Evolutionary conservation across 306 rosid species (phyloP).

Genomic region (Rubus parviflorus): DNA sequence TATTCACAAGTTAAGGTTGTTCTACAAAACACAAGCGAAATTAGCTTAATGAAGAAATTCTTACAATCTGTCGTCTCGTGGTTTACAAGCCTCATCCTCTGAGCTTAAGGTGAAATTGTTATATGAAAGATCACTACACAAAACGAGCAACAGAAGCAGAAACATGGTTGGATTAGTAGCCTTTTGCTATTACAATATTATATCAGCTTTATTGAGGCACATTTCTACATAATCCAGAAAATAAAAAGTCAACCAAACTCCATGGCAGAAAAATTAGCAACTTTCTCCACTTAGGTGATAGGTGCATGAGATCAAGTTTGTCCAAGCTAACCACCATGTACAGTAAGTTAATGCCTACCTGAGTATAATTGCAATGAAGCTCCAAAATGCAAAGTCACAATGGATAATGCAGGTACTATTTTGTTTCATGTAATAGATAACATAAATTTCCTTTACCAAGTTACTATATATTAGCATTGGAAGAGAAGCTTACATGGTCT

Average conservation of each 20-base stretch:
- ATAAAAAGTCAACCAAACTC: not conserved
- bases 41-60: slow-evolving; percentile 17
- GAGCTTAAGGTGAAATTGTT: slow-evolving; percentile 40
- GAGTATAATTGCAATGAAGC: not conserved
- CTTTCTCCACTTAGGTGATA: not conserved
- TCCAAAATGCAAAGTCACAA: not conserved
- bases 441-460: not conserved
- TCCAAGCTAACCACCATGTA: not conserved
- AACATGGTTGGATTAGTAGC: not conserved
- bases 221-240: not conserved
- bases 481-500: slow-evolving; percentile 43
- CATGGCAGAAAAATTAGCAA: not conserved
- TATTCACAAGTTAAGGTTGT: not conserved
- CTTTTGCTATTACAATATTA: too few relatives aligned
- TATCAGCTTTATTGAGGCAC: too few relatives aligned
- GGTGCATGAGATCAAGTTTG: not conserved
- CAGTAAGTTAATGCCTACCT: not conserved
- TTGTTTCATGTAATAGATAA: not conserved
- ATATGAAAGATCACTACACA: slow-evolving; percentile 48
- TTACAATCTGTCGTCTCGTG: slow-evolving; percentile 38
- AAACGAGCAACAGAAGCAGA: not conserved
- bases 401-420: too few relatives aligned
- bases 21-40: not conserved
- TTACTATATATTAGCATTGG: not conserved
- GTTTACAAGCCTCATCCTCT: slow-evolving; percentile 24